phyloP scores from a whole-genome alignment of 495 filamentous ascomycete species.

The Penicillium robsamsonii region DNA sequence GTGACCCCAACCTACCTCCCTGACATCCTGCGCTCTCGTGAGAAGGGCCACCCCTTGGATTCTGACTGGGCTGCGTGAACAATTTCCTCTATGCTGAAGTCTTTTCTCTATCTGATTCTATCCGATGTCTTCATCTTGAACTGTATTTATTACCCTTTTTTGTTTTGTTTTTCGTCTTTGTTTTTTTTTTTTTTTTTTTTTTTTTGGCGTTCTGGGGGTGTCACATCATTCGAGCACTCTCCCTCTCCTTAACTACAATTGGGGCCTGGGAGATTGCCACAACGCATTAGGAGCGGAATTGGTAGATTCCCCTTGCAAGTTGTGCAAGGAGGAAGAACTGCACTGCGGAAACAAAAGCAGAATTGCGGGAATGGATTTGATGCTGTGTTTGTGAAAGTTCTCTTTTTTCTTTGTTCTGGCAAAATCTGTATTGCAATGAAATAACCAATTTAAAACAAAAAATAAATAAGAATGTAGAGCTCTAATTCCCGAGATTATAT shows the following conservation, averaged over 20 bases:
- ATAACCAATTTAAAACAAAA: not conserved
- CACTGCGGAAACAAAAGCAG: conserved; percentile 9
- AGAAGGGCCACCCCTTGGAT: conserved; percentile 55
- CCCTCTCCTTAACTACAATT: conserved; percentile 1
- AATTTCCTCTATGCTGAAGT: not conserved
- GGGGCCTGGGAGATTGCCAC: conserved; percentile 8
- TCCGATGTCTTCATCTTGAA: conserved; percentile 15
- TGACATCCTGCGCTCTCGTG: conserved; percentile 36
- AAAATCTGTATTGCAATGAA: conserved; percentile 11
- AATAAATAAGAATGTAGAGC: conserved; percentile 12
- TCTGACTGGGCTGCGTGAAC: conserved; percentile 57
- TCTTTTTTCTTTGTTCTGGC: conserved; percentile 2
- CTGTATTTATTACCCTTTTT: conserved; percentile 38
- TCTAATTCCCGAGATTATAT: not conserved
- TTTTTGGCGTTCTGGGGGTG: conserved; percentile 40
- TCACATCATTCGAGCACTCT: conserved; percentile 30
- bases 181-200: conserved; percentile 1
- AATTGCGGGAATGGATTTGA: conserved; percentile 14
- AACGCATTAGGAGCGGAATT: conserved; percentile 20
- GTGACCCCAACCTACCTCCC: conserved; percentile 46
- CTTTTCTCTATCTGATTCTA: not conserved
- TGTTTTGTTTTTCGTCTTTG: conserved; percentile 5
- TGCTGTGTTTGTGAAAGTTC: conserved; percentile 5
- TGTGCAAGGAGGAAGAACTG: conserved; percentile 7
- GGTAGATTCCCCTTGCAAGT: conserved; percentile 12